phyloP scores from a whole-genome alignment of 345 rosid species.

The Gossypium stocksii region DNA sequence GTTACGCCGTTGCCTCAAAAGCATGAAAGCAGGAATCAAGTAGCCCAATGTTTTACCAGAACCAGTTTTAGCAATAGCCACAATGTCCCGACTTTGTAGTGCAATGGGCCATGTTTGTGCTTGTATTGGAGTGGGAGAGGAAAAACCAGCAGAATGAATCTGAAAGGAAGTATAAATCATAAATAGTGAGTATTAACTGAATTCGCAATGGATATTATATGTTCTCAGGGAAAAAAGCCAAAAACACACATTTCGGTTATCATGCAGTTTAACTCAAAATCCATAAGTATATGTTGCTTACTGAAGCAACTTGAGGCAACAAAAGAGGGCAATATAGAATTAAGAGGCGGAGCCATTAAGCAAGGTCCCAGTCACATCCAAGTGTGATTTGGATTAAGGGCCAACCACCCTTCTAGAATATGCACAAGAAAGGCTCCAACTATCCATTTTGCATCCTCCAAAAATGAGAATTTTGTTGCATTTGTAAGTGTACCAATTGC shows the following conservation, averaged over 20 bases:
- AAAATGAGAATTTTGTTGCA: conserved; percentile 64
- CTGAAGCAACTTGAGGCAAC: conserved; percentile 81
- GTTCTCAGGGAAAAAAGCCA: not conserved
- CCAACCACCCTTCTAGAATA: conserved; percentile 70
- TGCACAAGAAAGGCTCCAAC: conserved; percentile 76
- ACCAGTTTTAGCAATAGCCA: conserved; percentile 98
- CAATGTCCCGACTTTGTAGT: conserved; percentile 76
- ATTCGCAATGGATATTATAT: not conserved
- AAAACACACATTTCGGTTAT: conserved; percentile 5
- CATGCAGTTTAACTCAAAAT: conserved; percentile 25
- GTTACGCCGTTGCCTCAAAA: conserved; percentile 57
- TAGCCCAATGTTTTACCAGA: conserved; percentile 99
- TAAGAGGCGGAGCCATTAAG: conserved; percentile 63
- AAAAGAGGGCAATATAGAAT: conserved; percentile 69
- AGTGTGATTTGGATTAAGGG: conserved; percentile 73
- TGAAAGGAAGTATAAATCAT: conserved; percentile 29
- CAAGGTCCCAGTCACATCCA: conserved; percentile 65
- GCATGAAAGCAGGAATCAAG: conserved; percentile 86
- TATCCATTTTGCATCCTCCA: conserved; percentile 84
- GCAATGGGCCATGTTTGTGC: conserved; percentile 99
- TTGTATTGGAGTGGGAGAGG: conserved; percentile 91
- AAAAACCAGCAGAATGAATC: conserved; percentile 87
- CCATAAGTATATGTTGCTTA: conserved; percentile 58
- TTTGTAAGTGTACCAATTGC: conserved; percentile 61
- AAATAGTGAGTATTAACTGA: conserved; percentile 15